These are phyloP conservation scores for Epichloe typhina DNA, from an alignment of 2,329 filamentous ascomycete species.

Conservation along the genomic window DNA sequence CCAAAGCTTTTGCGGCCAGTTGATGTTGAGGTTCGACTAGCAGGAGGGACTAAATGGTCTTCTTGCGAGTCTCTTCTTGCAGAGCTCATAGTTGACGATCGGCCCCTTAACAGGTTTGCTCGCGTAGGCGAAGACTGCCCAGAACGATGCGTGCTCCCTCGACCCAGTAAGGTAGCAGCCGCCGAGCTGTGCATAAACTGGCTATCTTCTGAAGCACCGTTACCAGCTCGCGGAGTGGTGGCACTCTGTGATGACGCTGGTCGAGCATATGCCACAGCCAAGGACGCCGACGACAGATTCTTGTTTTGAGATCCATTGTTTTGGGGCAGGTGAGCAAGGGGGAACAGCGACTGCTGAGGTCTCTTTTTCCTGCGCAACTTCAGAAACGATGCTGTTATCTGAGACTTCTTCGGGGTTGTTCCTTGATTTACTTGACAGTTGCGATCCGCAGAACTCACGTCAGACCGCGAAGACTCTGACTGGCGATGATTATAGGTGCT, in stretches of 20 bases:
- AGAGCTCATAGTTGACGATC: conserved; percentile 86
- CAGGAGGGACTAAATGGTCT: conserved; percentile 52
- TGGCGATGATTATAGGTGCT: conserved; percentile 30
- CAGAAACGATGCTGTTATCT: conserved; percentile 63
- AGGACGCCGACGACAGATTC: conserved; percentile 29
- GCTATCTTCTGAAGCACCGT: conserved; percentile 10
- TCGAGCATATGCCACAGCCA: conserved; percentile 21
- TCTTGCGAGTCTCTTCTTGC: conserved; percentile 60
- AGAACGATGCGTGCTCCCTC: conserved; percentile 26
- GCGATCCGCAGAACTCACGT: conserved; percentile 64
- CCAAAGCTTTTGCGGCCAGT: conserved; percentile 90
- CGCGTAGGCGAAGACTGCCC: conserved; percentile 59
- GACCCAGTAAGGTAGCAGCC: conserved; percentile 33
- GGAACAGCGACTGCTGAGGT: conserved; percentile 66
- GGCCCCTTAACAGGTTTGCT: conserved; percentile 49
- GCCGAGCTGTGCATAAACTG: conserved; percentile 22
- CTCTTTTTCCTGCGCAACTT: conserved; percentile 66
- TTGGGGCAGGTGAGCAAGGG: conserved; percentile 71
- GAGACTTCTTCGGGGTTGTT: conserved; percentile 44
- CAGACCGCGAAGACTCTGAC: conserved; percentile 75
- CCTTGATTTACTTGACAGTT: conserved; percentile 45
- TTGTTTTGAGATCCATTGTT: conserved; percentile 36
- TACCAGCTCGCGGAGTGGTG: conserved; percentile 11
- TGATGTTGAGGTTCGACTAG: conserved; percentile 67
- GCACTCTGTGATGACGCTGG: conserved; percentile 23